Percentiles rank a stretch among this genome's conserved stretches.
Evolutionary conservation across 805 yeast genomes (phyloP).

Genomic region (Schwanniomyces occidentalis): DNA sequence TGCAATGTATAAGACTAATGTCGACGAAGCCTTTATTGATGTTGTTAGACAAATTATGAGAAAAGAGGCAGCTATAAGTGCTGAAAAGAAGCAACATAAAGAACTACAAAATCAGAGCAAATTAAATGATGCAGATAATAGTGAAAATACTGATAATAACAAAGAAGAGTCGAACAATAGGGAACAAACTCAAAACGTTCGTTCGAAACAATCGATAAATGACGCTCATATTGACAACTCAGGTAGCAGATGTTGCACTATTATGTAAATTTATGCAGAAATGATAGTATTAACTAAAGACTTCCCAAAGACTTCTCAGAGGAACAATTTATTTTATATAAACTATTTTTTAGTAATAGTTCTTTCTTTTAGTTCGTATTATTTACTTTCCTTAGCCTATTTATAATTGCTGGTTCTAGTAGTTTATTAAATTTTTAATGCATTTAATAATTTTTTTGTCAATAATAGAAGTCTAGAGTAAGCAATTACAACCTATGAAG

Average conservation of each 20-base stretch:
- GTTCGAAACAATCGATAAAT: conserved; percentile 20
- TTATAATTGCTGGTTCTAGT: no score
- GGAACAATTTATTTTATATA: no score
- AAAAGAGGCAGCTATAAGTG: conserved; percentile 54
- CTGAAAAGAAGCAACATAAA: conserved; percentile 46
- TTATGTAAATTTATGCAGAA: no score
- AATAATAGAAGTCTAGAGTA: no score
- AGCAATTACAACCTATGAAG: no score
- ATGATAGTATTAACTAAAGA: no score
- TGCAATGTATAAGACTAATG: conserved; percentile 87
- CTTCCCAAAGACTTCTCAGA: no score
- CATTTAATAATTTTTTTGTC: no score
- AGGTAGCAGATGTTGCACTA: conserved; percentile 30
- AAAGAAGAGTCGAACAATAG: conserved; percentile 9
- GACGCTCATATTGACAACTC: conserved; percentile 11
- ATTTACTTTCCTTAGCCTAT: no score
- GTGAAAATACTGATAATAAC: conserved; percentile 1
- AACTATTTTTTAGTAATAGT: no score
- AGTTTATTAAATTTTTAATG: no score
- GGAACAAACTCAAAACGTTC: conserved; percentile 8
- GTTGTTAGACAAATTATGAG: conserved; percentile 87
- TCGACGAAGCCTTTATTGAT: conserved; percentile 87
- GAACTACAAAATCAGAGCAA: conserved; percentile 39
- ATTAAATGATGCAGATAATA: conserved; percentile 5
- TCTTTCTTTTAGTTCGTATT: no score